A percentile compares a stretch with the other conserved stretches of the same genome.
Evolutionary conservation across 805 yeast genomes (phyloP).

Genomic region (Metschnikowia chrysomelidarum): DNA sequence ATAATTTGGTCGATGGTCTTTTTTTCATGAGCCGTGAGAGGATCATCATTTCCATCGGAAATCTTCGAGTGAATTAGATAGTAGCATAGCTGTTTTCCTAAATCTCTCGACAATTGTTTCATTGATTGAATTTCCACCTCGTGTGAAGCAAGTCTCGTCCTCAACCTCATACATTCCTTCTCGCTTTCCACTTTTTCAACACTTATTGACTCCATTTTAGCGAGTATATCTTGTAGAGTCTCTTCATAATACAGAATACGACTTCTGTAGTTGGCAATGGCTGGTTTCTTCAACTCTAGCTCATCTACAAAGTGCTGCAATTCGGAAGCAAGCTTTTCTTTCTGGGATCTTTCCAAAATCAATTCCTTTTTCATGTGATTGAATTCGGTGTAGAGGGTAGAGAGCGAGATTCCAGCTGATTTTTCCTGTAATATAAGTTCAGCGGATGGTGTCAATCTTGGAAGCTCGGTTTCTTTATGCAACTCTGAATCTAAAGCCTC

Average conservation of each 20-base stretch:
- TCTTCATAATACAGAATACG: constrained; percentile 55
- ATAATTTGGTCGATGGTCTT: constrained; percentile 59
- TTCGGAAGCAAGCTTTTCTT: constrained; percentile 66
- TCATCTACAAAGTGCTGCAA: constrained; percentile 71
- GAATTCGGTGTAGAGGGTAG: constrained; percentile 64
- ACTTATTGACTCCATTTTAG: constrained; percentile 49
- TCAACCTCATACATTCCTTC: constrained; percentile 35
- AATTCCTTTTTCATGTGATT: constrained; percentile 63
- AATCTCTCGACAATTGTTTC: constrained; percentile 61
- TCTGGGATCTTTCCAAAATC: constrained; percentile 66
- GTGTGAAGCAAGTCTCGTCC: constrained; percentile 38
- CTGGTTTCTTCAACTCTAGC: constrained; percentile 75
- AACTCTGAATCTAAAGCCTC: constrained; percentile 40
- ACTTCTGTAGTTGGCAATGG: constrained; percentile 62
- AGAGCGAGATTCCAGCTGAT: constrained; percentile 54
- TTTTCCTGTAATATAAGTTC: constrained; percentile 46
- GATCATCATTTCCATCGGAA: constrained; percentile 52
- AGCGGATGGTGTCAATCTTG: constrained; percentile 56
- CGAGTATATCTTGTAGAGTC: constrained; percentile 52
- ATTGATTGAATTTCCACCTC: constrained; percentile 48
- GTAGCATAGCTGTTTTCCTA: constrained; percentile 79
- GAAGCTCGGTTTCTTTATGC: constrained; percentile 38
- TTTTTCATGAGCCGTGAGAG: constrained; percentile 64
- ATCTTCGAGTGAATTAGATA: constrained; percentile 65
- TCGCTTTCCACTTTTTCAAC: constrained; percentile 47